Evolutionary conservation across 371 early-diverging fungal species (phyloP).

Genomic region (Rozella allomycis): DNA sequence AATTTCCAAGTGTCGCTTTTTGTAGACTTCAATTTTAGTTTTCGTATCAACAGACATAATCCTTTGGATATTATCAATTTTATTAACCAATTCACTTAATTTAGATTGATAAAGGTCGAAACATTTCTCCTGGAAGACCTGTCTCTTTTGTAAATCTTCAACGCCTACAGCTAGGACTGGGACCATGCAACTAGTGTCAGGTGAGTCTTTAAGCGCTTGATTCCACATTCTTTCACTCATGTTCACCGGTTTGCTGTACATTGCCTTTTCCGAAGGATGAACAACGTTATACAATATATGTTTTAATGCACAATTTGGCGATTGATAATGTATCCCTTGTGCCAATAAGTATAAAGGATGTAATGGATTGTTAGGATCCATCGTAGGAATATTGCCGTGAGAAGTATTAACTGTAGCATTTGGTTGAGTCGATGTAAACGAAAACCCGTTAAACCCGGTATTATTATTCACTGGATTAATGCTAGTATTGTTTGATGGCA

Average conservation of each 20-base stretch:
- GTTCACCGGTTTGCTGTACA: conserved; percentile 46
- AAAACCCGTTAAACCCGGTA: no score
- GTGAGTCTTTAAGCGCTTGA: conserved; percentile 55
- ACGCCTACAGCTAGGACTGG: conserved; percentile 77
- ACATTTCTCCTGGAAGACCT: conserved; percentile 43
- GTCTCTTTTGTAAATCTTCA: conserved; percentile 57
- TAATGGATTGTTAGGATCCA: no score
- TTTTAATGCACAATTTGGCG: conserved; percentile 9
- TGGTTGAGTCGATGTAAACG: no score
- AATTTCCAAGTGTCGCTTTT: conserved; percentile 44
- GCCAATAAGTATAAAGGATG: no score
- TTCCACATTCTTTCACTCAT: conserved; percentile 53
- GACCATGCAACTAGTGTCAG: conserved; percentile 59
- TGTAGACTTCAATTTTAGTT: conserved; percentile 39
- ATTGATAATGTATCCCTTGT: no score
- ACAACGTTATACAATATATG: conserved; percentile 80
- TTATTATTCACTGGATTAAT: no score
- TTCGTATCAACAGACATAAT: conserved; percentile 35
- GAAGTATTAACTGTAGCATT: no score
- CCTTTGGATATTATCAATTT: conserved; percentile 38
- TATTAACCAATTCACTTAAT: conserved; percentile 33
- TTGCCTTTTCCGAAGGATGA: conserved; percentile 44
- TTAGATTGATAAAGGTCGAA: conserved; percentile 33
- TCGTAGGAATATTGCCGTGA: no score
- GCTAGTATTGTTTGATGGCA: no score